Conservation (phyloP, 164 flowering plant species). For the Kalanchoe fedtschenkoi region DNA sequence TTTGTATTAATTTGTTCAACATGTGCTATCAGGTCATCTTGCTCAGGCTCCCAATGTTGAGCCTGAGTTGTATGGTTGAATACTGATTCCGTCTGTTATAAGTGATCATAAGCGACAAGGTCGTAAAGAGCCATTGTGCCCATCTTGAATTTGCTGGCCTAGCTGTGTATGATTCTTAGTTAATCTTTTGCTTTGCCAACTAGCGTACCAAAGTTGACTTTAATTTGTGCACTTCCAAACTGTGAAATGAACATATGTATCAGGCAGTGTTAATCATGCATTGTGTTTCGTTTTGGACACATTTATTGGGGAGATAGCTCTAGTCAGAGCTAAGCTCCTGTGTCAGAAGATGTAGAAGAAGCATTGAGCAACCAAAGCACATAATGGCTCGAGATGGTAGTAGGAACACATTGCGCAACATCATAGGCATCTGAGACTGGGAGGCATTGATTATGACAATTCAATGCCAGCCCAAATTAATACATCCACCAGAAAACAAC, state of each 20-base stretch:
- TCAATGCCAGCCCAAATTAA: not conserved
- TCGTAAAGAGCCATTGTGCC: too few species aligned
- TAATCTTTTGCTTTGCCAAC: too few species aligned
- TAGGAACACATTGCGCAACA: not conserved
- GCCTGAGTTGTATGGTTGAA: too few species aligned
- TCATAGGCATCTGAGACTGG: not conserved
- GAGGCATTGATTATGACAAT: not conserved
- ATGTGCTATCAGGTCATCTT: too few species aligned
- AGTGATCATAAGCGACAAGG: too few species aligned
- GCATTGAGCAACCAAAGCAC: conserved; percentile 15
- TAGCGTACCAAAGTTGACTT: too few species aligned
- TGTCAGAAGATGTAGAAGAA: conserved; percentile 2
- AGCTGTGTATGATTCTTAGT: too few species aligned
- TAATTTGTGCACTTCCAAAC: too few species aligned
- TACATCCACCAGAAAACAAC: not conserved
- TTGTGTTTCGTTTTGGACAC: not conserved
- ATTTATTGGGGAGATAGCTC: not conserved
- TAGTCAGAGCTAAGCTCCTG: not conserved
- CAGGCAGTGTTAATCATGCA: not conserved
- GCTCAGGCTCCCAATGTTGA: too few species aligned
- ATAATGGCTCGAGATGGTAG: not conserved
- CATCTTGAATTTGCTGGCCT: too few species aligned
- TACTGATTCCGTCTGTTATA: too few species aligned
- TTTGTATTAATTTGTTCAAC: too few species aligned
- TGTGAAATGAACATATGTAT: not conserved